Percentiles rank a stretch among this genome's conserved stretches.
phyloP scores from a whole-genome alignment of 805 yeast genomes.

The Candida coleopterorum region DNA sequence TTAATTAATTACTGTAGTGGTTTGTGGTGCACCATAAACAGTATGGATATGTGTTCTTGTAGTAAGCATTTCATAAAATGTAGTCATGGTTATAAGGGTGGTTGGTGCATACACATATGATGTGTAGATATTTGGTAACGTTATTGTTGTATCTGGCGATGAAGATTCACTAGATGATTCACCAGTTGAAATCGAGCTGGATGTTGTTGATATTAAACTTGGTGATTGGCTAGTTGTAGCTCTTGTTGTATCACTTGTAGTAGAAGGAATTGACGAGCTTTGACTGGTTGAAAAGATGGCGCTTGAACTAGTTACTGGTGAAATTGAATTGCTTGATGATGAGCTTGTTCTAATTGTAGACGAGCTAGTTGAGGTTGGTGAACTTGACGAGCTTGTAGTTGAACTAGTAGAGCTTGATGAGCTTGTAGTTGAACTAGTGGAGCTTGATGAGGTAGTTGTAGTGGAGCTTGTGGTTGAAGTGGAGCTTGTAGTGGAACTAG shows the following conservation, averaged over 20 bases:
- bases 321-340: neutral
- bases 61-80: constrained; percentile 7
- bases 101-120: constrained; percentile 7
- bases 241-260: neutral
- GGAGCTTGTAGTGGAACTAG: constrained; percentile 3
- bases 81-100: constrained; percentile 5
- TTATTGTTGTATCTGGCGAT: neutral
- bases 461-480: neutral
- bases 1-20: constrained; percentile 5
- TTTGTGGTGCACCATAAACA: constrained; percentile 8
- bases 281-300: neutral
- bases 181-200: neutral
- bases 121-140: constrained; percentile 1
- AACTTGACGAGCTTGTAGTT: constrained; percentile 2
- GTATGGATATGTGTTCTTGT: constrained; percentile 7
- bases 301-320: neutral
- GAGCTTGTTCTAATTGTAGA: constrained; percentile 1
- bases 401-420: neutral
- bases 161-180: neutral
- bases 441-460: neutral
- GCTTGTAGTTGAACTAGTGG: neutral
- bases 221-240: neutral
- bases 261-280: neutral
- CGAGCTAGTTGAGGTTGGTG: neutral
- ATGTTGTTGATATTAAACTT: neutral